Evolutionary conservation across 352 stramenopile genomes (phyloP).

Genomic region (Halophytophthora polymorphica): DNA sequence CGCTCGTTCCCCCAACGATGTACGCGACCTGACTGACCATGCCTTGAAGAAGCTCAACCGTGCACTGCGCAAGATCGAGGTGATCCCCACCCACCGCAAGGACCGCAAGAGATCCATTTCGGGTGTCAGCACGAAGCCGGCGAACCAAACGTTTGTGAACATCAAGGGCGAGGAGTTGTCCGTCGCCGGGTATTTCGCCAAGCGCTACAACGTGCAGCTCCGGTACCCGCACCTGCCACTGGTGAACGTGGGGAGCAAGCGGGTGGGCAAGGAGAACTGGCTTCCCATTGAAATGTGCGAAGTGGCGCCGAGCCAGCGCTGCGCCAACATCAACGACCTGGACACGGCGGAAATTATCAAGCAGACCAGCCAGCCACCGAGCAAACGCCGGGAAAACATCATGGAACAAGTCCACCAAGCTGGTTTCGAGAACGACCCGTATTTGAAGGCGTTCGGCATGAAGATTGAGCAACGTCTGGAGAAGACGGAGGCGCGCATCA

Average conservation of each 20-base stretch:
- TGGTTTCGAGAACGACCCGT: slow-evolving; percentile 72
- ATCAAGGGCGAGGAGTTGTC: slow-evolving; percentile 54
- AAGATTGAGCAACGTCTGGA: slow-evolving; percentile 54
- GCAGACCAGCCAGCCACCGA: slow-evolving; percentile 53
- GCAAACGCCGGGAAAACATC: slow-evolving; percentile 48
- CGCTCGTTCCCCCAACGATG: slow-evolving; percentile 27
- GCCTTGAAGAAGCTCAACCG: slow-evolving; percentile 30
- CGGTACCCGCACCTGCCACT: slow-evolving; percentile 62
- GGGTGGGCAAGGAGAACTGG: slow-evolving; percentile 46
- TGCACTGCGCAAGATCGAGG: slow-evolving; percentile 50
- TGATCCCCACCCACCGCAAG: slow-evolving; percentile 54
- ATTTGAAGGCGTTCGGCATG: slow-evolving; percentile 57
- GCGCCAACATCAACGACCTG: slow-evolving; percentile 69
- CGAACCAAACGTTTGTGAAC: slow-evolving; percentile 41
- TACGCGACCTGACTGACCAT: slow-evolving; percentile 35
- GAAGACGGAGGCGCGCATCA: slow-evolving; percentile 39
- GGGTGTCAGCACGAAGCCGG: slow-evolving; percentile 41
- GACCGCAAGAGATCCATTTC: slow-evolving; percentile 57
- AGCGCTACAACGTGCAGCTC: slow-evolving; percentile 54
- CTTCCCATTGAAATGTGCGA: slow-evolving; percentile 83
- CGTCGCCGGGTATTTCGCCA: slow-evolving; percentile 59
- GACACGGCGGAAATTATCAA: slow-evolving; percentile 83
- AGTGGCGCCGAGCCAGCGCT: slow-evolving; percentile 64
- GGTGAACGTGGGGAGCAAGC: slow-evolving; percentile 66
- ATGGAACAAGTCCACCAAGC: slow-evolving; percentile 57